phyloP scores from a whole-genome alignment of 176 grass and related monocot species.

The Lolium perenne region DNA sequence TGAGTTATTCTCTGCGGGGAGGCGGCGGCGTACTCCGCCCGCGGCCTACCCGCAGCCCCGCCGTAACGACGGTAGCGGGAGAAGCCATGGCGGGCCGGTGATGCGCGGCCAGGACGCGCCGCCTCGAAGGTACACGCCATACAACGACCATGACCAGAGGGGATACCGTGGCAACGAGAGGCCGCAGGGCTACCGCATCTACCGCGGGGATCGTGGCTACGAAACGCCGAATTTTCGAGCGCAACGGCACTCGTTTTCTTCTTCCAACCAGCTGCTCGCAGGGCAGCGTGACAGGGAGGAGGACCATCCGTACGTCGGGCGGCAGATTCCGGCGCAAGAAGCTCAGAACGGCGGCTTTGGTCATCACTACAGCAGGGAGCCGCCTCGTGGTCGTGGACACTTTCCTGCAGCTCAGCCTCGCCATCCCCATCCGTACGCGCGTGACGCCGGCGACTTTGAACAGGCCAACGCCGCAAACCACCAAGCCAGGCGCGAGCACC shows the following conservation, averaged over 20 bases:
- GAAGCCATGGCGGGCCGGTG: neutral
- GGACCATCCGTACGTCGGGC: neutral
- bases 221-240: neutral
- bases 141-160: neutral
- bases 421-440: slow-evolving; percentile 21
- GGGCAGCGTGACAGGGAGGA: neutral
- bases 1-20: neutral
- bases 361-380: neutral
- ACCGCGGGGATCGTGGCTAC: neutral
- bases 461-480: neutral
- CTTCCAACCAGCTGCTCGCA: neutral
- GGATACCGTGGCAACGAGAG: neutral
- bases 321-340: neutral
- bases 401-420: neutral
- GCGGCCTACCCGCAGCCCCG: neutral
- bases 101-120: neutral
- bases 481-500: neutral
- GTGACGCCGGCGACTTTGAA: neutral
- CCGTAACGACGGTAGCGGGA: neutral
- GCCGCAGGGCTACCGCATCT: neutral
- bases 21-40: neutral
- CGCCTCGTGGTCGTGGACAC: neutral
- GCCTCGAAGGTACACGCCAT: neutral
- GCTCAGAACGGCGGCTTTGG: too few relatives aligned
- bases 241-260: neutral